Base-by-base conservation (phyloP, 225 moss, liverwort and hornwort species). In the Lunularia cruciata region DNA sequence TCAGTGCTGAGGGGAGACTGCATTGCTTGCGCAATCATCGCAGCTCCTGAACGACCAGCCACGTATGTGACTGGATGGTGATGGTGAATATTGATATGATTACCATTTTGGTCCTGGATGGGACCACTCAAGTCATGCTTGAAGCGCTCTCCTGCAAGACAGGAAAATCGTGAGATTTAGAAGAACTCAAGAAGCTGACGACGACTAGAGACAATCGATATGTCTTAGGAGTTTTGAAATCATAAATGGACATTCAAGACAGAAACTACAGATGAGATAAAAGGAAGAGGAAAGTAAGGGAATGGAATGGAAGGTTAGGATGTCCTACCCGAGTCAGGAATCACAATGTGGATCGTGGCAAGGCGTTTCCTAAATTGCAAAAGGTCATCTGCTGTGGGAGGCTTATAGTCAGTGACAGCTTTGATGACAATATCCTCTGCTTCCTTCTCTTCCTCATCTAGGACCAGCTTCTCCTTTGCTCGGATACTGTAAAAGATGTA, bases 401-500 rank as follows among this genome's bases (percentile, higher is more conserved):
- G 47, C 19, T 18, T 37, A 39, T 66, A 60, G 3, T 72, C 71
- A 19, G 62, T 37, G 56, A 63, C 39, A 0, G 55, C 33, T 30
- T 57, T 40, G 42, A 43, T 6, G 35, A 53, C 31, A 7, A 72
- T 33, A 47, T 61, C 47, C 18, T 54, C 38, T 65, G 37, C 40
- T 69, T 26, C 73, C 9, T 60, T 28, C 26, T 65, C 72, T 43
- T 70, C 57, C 42, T 58, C 77, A 35, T 70, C 45, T 8, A 59
- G 60, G 47, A 35, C 57, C n/a, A 59, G 45, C 36, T 38, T 70
- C 59, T 81, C 64, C 26, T 60, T 70, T 10, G 69, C 61, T 23
- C 76, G 77, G 22, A 77, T 35, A 31, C 26, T 73, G 46, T 81
- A 81, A 57, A 69, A 77, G 11, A 81, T 70, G 63, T 73, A 77